phyloP scores from a whole-genome alignment of 768 basidiomycete genomes.

The Leccinum imitatum region DNA sequence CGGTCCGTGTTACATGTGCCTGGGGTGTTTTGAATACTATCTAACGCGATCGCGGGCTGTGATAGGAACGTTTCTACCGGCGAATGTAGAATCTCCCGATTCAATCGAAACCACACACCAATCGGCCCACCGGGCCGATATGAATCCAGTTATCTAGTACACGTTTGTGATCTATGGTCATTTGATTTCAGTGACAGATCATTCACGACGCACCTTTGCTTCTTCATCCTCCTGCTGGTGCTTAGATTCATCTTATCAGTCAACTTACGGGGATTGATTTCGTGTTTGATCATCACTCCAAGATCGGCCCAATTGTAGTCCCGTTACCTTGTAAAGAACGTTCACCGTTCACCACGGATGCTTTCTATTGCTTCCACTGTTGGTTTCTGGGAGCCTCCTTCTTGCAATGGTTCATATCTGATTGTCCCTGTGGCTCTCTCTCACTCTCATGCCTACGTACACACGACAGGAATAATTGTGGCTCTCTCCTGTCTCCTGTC shows the following conservation, averaged over 20 bases:
- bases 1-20: background rate
- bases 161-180: background rate
- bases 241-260: background rate
- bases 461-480: background rate
- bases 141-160: background rate
- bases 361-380: background rate
- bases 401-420: background rate
- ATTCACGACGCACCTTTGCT: background rate
- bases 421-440: background rate
- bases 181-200: background rate
- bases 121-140: background rate
- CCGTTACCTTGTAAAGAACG: background rate
- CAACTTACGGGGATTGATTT: background rate
- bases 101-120: background rate
- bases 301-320: background rate
- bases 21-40: background rate
- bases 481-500: background rate
- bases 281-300: background rate
- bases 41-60: background rate
- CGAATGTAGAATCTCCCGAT: background rate
- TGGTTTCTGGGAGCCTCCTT: background rate
- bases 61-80: background rate
- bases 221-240: background rate
- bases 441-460: background rate
- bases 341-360: background rate